Base-by-base conservation (phyloP, 345 rosid species). In the Dipteronia sinensis region DNA sequence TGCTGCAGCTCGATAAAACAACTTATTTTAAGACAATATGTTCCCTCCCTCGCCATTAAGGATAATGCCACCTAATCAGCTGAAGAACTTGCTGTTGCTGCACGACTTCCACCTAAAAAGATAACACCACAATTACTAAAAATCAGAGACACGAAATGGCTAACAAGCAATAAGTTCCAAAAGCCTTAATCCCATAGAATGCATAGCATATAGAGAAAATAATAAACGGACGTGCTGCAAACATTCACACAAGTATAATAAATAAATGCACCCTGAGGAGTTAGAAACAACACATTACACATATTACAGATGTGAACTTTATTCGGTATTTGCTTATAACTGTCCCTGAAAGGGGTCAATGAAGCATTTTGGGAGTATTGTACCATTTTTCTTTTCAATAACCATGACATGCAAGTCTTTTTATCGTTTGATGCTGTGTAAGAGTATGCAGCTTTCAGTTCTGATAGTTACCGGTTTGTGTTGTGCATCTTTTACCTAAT, bases 81-180 rank as follows among this genome's bases (percentile, higher is more conserved):
- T 71, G 79, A 77, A 92, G 89, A 90, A 75, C 85, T 85, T 55
- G 82, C 87, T 44, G 77, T 83, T 73, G 88, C 80, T 15, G 88
- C 85, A 44, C 76, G 87, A 69, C 80, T 69, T 56, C 89, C 93
- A 70, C 82, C 92, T 87, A 77, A 16, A 66, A 77, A 20, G 62
- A 55, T 22, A 78, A 51, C 38, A 56, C 61, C 68, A 85, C n/a
- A 25, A 67, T 27, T 10, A 27, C 42, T 16, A 66, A 55, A 67
- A 8, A 69, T 46, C 72, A 59, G 38, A 38, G 20, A n/a, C 42
- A 58, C 38, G 5, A 31, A 63, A 23, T 51, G 46, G 16, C 9
- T 72, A 42, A 29, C 20, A 44, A 47, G 74, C 67, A 65, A 55
- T 71, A 59, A 69, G 78, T 63, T 75, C 10, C 31, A 58, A 51